These are phyloP conservation scores for Silene vulgaris DNA, from an alignment of 179 eudicot genomes.

Conservation along the genomic window DNA sequence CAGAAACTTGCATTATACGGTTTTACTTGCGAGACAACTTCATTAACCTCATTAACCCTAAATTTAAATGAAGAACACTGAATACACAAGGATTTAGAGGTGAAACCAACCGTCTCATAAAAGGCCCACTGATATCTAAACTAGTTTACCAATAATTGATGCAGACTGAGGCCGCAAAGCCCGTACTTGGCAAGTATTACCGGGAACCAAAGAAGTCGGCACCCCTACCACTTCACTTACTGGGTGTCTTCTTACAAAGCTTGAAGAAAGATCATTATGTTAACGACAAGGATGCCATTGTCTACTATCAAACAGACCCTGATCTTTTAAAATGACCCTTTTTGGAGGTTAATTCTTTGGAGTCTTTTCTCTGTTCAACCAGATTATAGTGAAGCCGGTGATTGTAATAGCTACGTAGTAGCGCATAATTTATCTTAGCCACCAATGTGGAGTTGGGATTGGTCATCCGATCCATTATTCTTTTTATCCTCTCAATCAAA, in stretches of 20 bases:
- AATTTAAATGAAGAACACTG: neutral
- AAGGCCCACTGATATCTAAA: neutral
- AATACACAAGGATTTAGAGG: no score
- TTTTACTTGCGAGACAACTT: constrained; percentile 22
- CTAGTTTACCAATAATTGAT: neutral
- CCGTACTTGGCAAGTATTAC: constrained; percentile 81
- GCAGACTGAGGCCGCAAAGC: constrained; percentile 94
- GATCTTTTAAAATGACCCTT: constrained; percentile 15
- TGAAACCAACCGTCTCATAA: neutral
- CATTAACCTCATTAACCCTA: neutral
- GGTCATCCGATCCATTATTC: constrained; percentile 15
- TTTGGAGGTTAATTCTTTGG: constrained; percentile 23
- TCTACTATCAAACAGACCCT: constrained; percentile 82
- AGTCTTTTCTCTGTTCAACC: constrained; percentile 7
- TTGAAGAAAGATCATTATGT: constrained; percentile 84
- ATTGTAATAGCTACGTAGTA: neutral
- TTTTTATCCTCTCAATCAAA: constrained; percentile 16
- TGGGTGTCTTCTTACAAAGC: constrained; percentile 57
- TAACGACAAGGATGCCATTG: constrained; percentile 77
- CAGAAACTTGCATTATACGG: constrained; percentile 12
- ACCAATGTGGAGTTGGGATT: constrained; percentile 12
- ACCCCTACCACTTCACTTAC: constrained; percentile 68
- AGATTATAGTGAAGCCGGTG: constrained; percentile 2
- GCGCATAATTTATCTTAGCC: constrained; percentile 13
- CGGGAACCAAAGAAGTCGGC: constrained; percentile 77